Evolutionary conservation across 2,329 filamentous ascomycete species (phyloP), one percentile per base, ranked within the genome.

Genomic region (Tolypocladium tropicale): DNA sequence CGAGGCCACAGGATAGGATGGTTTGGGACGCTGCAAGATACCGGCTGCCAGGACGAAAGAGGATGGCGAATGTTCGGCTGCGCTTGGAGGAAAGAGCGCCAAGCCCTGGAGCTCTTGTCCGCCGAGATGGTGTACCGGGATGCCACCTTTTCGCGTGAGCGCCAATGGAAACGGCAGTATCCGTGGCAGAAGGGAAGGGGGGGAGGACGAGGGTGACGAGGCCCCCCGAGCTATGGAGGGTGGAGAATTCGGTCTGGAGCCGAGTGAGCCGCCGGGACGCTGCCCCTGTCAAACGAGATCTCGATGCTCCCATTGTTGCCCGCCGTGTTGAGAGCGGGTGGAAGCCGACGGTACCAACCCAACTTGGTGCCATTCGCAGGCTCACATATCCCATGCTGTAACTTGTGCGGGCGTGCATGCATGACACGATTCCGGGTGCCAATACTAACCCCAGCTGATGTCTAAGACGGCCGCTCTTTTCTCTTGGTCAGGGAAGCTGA

Each of bases 201-300:
- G 60, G 63, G 63, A 62, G 61, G 61, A 64, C 60, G 61, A 62
- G 63, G 55, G 65, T 68, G 67, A 69, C 64, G 67, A 69, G 61
- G n/a, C 67, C 63, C 28, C 41, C 33, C 36, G 37, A 23, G 48
- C 51, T 25, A 37, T 34, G 11, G 36, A 49, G 36, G 61, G 67
- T 70, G 69, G 66, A 61, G 62, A 57, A 53, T 59, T 71, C 65
- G 67, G 68, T 64, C 65, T 69, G 62, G 64, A 72, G 69, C 71
- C 71, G 71, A 71, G 63, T 65, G 64, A 70, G 68, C 65, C 67
- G 68, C 69, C 67, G 63, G 60, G 55, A 57, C 57, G 55, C 34
- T 53, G 37, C 37, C 54, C 56, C 52, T 57, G 55, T 56, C 37
- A 48, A 37, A 57, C 51, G 41, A 58, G 59, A 67, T 69, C 63